These are phyloP conservation scores for Pseudocohnilembus persalinus DNA, from an alignment of 169 alveolate species.

Conservation along the genomic window DNA sequence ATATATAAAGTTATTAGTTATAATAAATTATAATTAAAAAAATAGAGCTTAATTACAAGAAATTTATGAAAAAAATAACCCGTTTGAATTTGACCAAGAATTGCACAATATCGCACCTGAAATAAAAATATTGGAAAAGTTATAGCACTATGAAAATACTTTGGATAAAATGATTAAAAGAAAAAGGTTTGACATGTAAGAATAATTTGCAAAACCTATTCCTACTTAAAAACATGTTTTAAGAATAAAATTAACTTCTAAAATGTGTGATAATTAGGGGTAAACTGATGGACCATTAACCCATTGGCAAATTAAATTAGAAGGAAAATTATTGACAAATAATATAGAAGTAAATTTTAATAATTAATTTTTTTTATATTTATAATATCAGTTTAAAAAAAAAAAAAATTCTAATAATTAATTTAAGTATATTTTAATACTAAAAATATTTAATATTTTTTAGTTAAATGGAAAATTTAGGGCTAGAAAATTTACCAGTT, in stretches of 20 bases:
- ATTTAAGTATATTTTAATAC: neutral
- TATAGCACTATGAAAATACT: constrained; percentile 10
- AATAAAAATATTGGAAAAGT: neutral
- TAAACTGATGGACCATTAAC: neutral
- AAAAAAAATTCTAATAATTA: neutral
- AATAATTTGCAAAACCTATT: constrained; percentile 18
- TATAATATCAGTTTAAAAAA: neutral
- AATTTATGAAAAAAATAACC: neutral
- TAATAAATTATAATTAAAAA: too few relatives aligned
- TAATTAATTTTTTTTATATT: neutral
- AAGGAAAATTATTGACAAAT: neutral
- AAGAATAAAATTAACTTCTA: neutral
- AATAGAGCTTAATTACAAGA: neutral
- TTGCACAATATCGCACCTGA: constrained; percentile 9
- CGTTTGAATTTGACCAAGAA: neutral
- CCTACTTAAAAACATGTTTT: constrained; percentile 1
- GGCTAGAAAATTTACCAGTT: neutral
- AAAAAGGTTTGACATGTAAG: constrained; percentile 25
- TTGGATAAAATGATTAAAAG: constrained; percentile 27
- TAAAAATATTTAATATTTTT: too few relatives aligned
- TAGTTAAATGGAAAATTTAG: neutral
- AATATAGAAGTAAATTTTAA: constrained; percentile 7
- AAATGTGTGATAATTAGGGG: neutral
- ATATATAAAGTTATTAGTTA: neutral
- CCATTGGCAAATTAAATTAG: neutral